Evolutionary conservation across 257 asterid species (phyloP).

Genomic region (Gentiana straminea): DNA sequence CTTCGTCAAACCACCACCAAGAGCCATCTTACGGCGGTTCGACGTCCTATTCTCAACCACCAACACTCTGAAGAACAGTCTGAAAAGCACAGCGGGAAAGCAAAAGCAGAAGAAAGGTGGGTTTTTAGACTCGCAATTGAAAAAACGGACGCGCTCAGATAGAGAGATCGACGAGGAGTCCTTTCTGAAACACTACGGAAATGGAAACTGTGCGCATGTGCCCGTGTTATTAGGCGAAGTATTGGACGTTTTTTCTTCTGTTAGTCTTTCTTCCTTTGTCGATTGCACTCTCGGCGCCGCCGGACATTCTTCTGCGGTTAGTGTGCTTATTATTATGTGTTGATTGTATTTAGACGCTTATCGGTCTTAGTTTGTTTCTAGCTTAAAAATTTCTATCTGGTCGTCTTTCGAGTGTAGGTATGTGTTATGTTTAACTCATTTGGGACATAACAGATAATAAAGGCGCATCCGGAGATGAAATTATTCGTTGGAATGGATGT

Average conservation of each 20-base stretch:
- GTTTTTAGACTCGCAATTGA: slow-evolving; percentile 30
- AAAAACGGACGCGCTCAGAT: slow-evolving; percentile 79
- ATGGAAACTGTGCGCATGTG: slow-evolving; percentile 52
- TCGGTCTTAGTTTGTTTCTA: no score
- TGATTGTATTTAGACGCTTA: no score
- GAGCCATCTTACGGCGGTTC: slow-evolving; percentile 12
- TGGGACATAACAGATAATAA: slow-evolving; percentile 56
- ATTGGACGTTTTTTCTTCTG: slow-evolving; percentile 58
- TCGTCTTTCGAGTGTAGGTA: neutral
- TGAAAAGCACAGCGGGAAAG: slow-evolving; percentile 3
- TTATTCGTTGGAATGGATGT: slow-evolving; percentile 73
- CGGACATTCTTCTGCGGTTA: slow-evolving; percentile 79
- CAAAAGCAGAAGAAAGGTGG: slow-evolving; percentile 14
- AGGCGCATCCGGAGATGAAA: slow-evolving; percentile 82
- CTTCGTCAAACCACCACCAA: slow-evolving; percentile 9
- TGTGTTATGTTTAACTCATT: neutral
- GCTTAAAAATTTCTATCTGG: no score
- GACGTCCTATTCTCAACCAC: slow-evolving; percentile 4
- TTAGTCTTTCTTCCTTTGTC: slow-evolving; percentile 58
- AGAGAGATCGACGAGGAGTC: slow-evolving; percentile 61
- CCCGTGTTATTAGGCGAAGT: slow-evolving; percentile 91
- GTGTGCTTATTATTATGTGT: slow-evolving; percentile 7
- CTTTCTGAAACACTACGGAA: slow-evolving; percentile 42
- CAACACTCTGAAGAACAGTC: neutral
- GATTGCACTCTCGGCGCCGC: slow-evolving; percentile 98